Evolutionary conservation across 805 yeast genomes (phyloP), one percentile per base, ranked within the genome.

Genomic region (Nakazawaea populi): DNA sequence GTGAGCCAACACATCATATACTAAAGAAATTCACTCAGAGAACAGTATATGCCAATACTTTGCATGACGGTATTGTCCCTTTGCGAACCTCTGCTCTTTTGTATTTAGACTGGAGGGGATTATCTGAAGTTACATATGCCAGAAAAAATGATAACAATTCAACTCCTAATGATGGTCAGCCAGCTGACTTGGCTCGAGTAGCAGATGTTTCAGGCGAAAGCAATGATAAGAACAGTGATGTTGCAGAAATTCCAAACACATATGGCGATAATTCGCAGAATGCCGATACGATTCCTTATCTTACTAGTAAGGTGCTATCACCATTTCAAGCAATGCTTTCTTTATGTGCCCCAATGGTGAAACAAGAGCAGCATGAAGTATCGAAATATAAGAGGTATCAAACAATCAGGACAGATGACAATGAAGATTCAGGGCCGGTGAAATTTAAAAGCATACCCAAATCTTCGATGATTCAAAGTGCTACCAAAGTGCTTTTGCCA

Each of bases 1-100:
- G 85, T 1, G 83, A 87, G 5, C 87, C 91, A 2, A 85, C 92
- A 0, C 83, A 85, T 54, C 68, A 67, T 36, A 73, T 86, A 0
- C 73, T 92, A 52, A 77, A 79, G 52, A 66, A 68, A 52, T 92
- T 94, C 67, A 63, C 73, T 41, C 70, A 85, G 53, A 73, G 97
- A 55, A 89, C 97, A 0, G 70, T 87, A 0, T 94, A 94, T 65
- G 97, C 98, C 0, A 94, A 94, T 67, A 84, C 87, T 0, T 74
- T 88, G 18, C 85, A 94, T 65, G 99, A 94, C 68, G 99, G 99
- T 2, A 90, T 94, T 48, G 99, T 94, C 1, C 98, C 99, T 0
- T 70, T 94, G 58, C 72, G 98, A 47, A 94, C 99, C 0, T 83
- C 96, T 0, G 89, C 97, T 0, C 69, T 92, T 48, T 66, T 92